Evolutionary conservation across 140 eudicot species (phyloP).

Genomic region (Senecio squalidus): DNA sequence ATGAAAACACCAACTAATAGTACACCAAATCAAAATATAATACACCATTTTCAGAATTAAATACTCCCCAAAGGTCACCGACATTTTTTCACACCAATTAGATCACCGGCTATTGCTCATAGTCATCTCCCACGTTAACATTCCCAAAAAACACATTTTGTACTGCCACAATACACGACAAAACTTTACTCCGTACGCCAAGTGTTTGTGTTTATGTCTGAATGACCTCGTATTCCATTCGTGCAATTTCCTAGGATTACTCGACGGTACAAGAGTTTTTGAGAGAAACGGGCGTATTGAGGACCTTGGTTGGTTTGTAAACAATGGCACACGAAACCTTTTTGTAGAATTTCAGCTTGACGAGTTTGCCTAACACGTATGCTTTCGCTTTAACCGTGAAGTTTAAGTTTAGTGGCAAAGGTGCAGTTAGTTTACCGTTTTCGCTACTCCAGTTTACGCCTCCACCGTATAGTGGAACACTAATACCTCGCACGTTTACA

Average conservation of each 20-base stretch:
- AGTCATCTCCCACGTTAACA: background rate
- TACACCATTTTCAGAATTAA: background rate
- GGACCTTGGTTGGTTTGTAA: conserved; percentile 61
- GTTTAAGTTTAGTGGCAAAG: conserved; percentile 51
- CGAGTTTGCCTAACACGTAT: conserved; percentile 71
- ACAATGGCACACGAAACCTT: conserved; percentile 46
- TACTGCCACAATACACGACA: background rate
- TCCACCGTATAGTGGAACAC: conserved; percentile 71
- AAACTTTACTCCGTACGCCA: conserved; percentile 1
- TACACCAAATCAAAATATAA: conserved; percentile 12
- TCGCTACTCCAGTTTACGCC: conserved; percentile 49
- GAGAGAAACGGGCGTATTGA: conserved; percentile 48
- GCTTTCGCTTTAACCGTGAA: conserved; percentile 74
- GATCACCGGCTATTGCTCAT: background rate
- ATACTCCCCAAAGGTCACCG: conserved; percentile 14
- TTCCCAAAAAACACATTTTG: background rate
- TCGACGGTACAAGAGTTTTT: conserved; percentile 55
- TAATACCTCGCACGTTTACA: conserved; percentile 44
- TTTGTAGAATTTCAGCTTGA: conserved; percentile 67
- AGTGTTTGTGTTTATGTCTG: conserved; percentile 16
- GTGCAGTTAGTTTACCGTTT: conserved; percentile 46
- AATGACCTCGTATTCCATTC: background rate
- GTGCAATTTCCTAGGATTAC: conserved; percentile 11
- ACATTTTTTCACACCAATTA: conserved; percentile 2
- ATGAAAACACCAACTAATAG: background rate